Conservation (phyloP, 164 flowering plant species). For the Dillenia suffruticosa region DNA sequence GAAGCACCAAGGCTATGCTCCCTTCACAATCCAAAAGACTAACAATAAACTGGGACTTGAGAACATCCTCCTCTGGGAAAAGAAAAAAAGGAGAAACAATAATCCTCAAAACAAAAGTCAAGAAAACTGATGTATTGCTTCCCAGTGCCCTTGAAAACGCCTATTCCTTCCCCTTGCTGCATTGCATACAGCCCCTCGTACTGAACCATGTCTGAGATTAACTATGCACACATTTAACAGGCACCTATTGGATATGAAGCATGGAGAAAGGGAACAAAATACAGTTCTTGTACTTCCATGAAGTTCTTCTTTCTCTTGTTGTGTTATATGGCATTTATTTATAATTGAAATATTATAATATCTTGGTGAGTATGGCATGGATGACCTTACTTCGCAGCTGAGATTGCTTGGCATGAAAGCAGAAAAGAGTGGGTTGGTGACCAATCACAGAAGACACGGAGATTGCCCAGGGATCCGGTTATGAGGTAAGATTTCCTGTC, state of each 20-base stretch:
- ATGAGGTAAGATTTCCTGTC: constrained; percentile 29
- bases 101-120: too few species aligned
- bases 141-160: too few species aligned
- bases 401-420: constrained; percentile 44
- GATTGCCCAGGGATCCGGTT: constrained; percentile 32
- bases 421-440: constrained; percentile 49
- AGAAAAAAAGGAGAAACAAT: too few species aligned
- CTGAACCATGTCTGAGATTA: not conserved
- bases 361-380: constrained; percentile 4
- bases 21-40: too few species aligned
- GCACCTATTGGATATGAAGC: not conserved
- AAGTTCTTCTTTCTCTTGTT: not conserved
- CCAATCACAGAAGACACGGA: constrained; percentile 25
- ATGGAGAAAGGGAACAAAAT: not conserved
- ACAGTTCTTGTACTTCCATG: not conserved
- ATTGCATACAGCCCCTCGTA: not conserved
- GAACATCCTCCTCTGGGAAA: too few species aligned
- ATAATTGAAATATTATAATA: too few species aligned
- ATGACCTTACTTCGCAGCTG: constrained; percentile 28
- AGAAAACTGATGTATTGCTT: too few species aligned
- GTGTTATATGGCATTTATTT: not conserved
- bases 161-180: too few species aligned
- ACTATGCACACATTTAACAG: not conserved
- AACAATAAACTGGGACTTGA: too few species aligned
- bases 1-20: too few species aligned